Evolutionary conservation across 805 yeast genomes (phyloP).

Genomic region (Yarrowia deformans): DNA sequence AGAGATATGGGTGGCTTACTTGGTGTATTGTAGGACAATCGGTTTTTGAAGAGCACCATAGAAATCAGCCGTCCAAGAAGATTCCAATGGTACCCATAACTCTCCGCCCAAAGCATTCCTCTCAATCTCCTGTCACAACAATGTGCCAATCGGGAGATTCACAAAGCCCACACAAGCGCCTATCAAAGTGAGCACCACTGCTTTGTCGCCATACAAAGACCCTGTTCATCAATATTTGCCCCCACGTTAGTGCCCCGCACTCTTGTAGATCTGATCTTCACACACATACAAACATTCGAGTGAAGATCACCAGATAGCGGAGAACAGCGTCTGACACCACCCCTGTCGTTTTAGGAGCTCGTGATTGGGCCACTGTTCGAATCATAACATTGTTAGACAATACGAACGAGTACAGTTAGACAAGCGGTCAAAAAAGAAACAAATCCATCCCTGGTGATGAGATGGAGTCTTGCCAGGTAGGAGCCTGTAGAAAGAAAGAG

Average conservation of each 20-base stretch:
- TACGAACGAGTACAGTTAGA: not conserved
- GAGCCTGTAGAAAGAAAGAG: not conserved
- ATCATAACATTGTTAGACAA: not conserved
- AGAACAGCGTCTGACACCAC: no score
- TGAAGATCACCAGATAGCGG: conserved; percentile 6
- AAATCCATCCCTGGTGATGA: no score
- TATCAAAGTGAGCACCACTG: no score
- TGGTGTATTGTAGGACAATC: no score
- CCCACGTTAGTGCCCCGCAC: conserved; percentile 4
- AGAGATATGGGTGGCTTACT: not conserved
- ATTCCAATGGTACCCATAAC: not conserved
- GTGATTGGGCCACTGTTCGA: not conserved
- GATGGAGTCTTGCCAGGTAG: not conserved
- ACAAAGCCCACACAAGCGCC: no score
- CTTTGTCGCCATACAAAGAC: not conserved
- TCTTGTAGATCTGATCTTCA: not conserved
- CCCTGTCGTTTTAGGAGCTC: not conserved
- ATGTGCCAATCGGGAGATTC: no score
- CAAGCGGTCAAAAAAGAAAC: no score
- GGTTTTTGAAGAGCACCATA: no score
- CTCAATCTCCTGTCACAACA: no score
- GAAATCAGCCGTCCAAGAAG: not conserved
- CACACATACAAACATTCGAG: not conserved
- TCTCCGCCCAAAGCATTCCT: not conserved
- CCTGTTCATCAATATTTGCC: not conserved